Base-by-base conservation (phyloP, 225 moss, liverwort and hornwort species). In the Rhytidiadelphus loreus region DNA sequence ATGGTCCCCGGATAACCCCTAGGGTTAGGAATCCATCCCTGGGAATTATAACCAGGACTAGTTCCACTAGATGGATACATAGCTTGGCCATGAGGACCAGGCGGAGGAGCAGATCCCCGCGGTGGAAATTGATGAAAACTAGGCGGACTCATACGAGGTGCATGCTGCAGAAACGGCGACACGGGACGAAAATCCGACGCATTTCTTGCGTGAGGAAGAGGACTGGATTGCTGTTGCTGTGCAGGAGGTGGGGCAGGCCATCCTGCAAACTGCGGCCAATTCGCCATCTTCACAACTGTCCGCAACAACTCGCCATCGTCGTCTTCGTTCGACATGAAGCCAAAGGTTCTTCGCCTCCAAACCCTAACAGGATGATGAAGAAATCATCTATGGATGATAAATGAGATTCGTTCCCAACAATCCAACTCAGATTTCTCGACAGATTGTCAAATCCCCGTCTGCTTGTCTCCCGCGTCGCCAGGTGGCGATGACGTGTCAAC, bases 401-500 rank as follows among this genome's bases (percentile, higher is more conserved):
- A 0, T 1, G 11, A 29, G 43, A 32, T 61, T 80, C 63, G 52
- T 85, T 39, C 32, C 25, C 7, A 9, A 15, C 8, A 62, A 69
- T 87, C 91, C 85, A 91, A 82, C 89, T 89, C 82, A 82, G 82
- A 88, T 87, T 70, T 87, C 60, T 74, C 86, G 60, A 32, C 41
- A 5, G 43, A 80, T 41, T 56, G 88, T 69, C 86, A 72, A 90
- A 91, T 77, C 78, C 41, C 33, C 43, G 60, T 72, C 52, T 79
- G 39, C 35, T 17, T 71, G 61, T 80, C 62, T 80, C 72, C 55
- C 43, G 62, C 29, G 62, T 53, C 89, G 80, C 86, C 92, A 90
- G 86, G 88, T 92, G 92, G 32, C 86, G 64, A 73, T 77, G 72
- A 92, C 90, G 92, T 92, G 92, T 82, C 90, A 83, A 15, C 65